phyloP scores from a whole-genome alignment of 768 basidiomycete genomes.

The Naganishia randhawae region DNA sequence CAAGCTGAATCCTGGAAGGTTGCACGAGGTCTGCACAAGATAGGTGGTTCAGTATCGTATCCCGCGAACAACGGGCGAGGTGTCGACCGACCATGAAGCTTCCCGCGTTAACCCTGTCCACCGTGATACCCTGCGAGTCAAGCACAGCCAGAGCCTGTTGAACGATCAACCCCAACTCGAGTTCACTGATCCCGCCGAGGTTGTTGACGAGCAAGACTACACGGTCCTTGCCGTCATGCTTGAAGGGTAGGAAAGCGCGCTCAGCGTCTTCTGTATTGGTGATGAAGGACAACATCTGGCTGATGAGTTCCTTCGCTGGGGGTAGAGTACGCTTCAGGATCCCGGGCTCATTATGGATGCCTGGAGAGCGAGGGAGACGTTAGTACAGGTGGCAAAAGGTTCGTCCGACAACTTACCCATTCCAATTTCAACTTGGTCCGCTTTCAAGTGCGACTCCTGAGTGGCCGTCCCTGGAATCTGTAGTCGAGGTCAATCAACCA shows the following conservation, averaged over 20 bases:
- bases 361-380: not conserved
- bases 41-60: not conserved
- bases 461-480: conserved; percentile 51
- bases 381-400: not conserved
- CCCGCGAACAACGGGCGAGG: not conserved
- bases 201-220: conserved; percentile 57
- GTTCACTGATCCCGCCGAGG: conserved; percentile 46
- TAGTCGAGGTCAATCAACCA: not conserved
- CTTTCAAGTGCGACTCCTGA: conserved; percentile 47
- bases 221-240: conserved; percentile 59
- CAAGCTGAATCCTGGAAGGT: conserved; percentile 52
- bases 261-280: conserved; percentile 50
- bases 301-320: conserved; percentile 46
- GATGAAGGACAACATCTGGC: conserved; percentile 48
- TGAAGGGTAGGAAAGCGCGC: conserved; percentile 52
- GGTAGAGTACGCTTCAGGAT: conserved; percentile 47
- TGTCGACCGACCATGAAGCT: conserved; percentile 70
- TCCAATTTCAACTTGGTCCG: conserved; percentile 51
- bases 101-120: conserved; percentile 67
- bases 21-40: conserved; percentile 46
- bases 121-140: conserved; percentile 52
- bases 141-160: conserved; percentile 41
- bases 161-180: conserved; percentile 42
- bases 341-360: conserved; percentile 55
- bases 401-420: conserved; percentile 34